Evolutionary conservation across 1,139 yeast genomes (phyloP).

Genomic region (Scheffersomyces illinoinensis): DNA sequence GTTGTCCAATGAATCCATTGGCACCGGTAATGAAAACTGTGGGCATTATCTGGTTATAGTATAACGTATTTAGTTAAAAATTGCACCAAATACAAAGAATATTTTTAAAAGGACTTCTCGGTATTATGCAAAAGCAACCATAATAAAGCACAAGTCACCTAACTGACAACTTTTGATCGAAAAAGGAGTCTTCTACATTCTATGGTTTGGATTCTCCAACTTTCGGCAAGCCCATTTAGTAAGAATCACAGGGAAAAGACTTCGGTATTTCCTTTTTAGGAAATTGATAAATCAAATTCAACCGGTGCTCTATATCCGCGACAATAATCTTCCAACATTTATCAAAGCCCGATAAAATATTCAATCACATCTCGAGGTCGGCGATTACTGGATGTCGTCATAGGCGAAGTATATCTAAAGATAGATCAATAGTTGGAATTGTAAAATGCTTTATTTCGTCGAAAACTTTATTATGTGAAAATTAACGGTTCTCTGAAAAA

Average conservation of each 20-base stretch:
- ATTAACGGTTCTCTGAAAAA: too few species aligned
- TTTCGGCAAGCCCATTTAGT: background rate
- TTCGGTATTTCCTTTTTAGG: background rate
- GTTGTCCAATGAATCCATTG: slow-evolving; percentile 41
- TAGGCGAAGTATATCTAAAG: background rate
- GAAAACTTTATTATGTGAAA: background rate
- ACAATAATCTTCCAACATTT: too few species aligned
- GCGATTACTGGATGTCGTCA: background rate
- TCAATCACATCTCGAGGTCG: background rate
- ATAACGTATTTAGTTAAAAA: background rate
- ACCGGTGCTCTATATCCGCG: too few species aligned
- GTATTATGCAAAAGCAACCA: background rate
- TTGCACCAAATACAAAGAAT: background rate
- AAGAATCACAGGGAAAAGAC: background rate
- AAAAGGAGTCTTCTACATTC: background rate
- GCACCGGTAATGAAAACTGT: slow-evolving; percentile 42
- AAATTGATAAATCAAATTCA: too few species aligned
- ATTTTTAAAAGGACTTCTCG: background rate
- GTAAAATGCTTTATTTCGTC: background rate
- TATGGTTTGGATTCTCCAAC: background rate
- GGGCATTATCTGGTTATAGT: background rate
- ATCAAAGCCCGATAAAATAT: background rate
- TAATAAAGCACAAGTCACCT: background rate
- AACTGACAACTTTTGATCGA: background rate
- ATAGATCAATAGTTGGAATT: background rate